Evolutionary conservation across 2,329 filamentous ascomycete genomes (phyloP), one percentile per base, ranked within the genome.

Genomic region (Exophiala dermatitidis): DNA sequence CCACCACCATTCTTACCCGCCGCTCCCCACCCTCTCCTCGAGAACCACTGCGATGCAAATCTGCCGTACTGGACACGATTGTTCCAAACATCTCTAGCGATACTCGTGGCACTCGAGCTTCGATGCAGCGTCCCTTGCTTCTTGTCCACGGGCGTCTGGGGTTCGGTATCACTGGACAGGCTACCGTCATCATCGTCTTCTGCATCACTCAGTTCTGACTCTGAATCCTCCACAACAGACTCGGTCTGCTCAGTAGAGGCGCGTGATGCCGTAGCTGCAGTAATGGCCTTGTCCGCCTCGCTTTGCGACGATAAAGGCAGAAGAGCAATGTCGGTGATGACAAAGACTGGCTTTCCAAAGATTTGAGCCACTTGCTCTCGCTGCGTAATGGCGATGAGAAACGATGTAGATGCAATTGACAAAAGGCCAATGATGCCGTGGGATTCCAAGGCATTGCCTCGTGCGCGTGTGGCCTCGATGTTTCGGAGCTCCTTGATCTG

Each of bases 1-100:
- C 19, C 19, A 19, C 19, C 19, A 19, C 19, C 19, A 19, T 19
- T 19, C 19, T 19, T 19, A 19, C 19, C 19, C 19, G 19, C 48
- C 10, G 44, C 46, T 10, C 53, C 44, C 86, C 90, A 91, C 0
- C 88, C 90, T 57, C 83, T 85, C 59, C 81, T 83, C 41, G 88
- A 93, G 66, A 97, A 93, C 93, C 93, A 98, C 55, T 85, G 83
- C 58, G 90, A 82, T 0, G 91, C 88, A 67, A 97, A 96, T 36
- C 88, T 79, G 3, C 90, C 91, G 68, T 96, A 97, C 58, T 83
- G 84, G 0, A 90, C 90, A 62, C 83, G 85, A 53, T 82, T 84
- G 36, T 83, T 81, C 50, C 96, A 91, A 1, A 97, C 90, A 72
- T 97, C 88, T 68, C 95, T 84, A 0, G 86, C 89, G 54, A 96